These are phyloP conservation scores for Nicotiana sylvestris DNA, from an alignment of 257 asterid genomes.

Conservation along the genomic window DNA sequence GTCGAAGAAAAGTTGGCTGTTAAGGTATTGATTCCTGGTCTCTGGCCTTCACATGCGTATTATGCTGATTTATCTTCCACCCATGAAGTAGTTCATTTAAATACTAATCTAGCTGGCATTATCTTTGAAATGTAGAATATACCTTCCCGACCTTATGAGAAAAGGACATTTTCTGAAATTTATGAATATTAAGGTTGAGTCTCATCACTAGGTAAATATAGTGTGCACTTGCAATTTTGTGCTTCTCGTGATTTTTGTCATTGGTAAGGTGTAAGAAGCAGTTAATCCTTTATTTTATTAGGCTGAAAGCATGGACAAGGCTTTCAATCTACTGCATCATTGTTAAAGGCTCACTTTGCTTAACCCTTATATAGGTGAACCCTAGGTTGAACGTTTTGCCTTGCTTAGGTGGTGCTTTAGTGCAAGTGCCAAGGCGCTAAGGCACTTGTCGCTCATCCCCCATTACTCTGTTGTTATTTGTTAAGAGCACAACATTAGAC, in stretches of 20 bases:
- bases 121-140: not conserved
- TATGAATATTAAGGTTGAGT: not conserved
- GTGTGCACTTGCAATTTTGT: not conserved
- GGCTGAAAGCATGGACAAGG: not conserved
- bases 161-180: not conserved
- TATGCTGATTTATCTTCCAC: not conserved
- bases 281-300: not conserved
- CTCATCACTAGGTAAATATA: not conserved
- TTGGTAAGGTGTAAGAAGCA: not conserved
- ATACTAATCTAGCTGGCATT: not conserved
- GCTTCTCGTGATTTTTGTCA: not conserved
- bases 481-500: not conserved
- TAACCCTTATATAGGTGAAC: not conserved
- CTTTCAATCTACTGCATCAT: not conserved
- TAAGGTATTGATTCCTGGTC: conserved; percentile 45
- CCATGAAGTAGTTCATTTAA: not conserved
- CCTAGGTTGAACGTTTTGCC: not conserved
- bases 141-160: not conserved
- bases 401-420: not conserved
- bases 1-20: conserved; percentile 86
- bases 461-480: not conserved
- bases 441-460: not conserved
- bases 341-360: not conserved
- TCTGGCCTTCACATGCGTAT: not conserved
- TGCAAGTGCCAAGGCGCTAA: not conserved